These are phyloP conservation scores for Ascochyta clinopodiicola DNA, from an alignment of 2,329 filamentous ascomycete genomes.

Conservation along the genomic window DNA sequence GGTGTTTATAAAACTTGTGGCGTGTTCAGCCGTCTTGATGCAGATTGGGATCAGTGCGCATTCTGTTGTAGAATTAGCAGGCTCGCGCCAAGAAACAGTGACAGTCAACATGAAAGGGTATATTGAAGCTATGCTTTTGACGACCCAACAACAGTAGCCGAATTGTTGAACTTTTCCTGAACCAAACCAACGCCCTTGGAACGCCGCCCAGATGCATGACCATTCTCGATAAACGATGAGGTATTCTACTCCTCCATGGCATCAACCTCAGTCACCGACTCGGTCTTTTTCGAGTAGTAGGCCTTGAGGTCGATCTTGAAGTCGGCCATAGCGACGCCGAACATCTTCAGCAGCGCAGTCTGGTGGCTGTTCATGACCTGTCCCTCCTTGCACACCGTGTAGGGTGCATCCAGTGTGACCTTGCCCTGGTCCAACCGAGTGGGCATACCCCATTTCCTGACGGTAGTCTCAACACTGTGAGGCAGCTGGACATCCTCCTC, in stretches of 20 bases:
- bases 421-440: constrained; percentile 88
- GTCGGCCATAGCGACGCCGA: constrained; percentile 87
- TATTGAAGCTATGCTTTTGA: constrained; percentile 32
- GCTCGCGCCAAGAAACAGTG: background rate
- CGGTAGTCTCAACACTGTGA: constrained; percentile 87
- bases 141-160: constrained; percentile 16
- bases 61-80: no score
- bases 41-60: background rate
- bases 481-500: constrained; percentile 87
- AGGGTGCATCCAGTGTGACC: constrained; percentile 76
- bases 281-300: constrained; percentile 51
- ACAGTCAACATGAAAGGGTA: constrained; percentile 31
- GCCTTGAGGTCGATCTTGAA: constrained; percentile 84
- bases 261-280: constrained; percentile 59
- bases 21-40: background rate
- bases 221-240: background rate
- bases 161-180: constrained; percentile 25
- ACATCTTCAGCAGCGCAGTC: constrained; percentile 91
- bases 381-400: constrained; percentile 83
- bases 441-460: constrained; percentile 88
- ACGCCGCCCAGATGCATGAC: constrained; percentile 35
- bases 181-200: constrained; percentile 28
- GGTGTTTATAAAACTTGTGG: no score
- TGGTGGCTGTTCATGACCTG: constrained; percentile 87
- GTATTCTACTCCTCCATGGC: constrained; percentile 52